Conservation (phyloP, 495 filamentous ascomycete species). For the Penicillium pulvis region DNA sequence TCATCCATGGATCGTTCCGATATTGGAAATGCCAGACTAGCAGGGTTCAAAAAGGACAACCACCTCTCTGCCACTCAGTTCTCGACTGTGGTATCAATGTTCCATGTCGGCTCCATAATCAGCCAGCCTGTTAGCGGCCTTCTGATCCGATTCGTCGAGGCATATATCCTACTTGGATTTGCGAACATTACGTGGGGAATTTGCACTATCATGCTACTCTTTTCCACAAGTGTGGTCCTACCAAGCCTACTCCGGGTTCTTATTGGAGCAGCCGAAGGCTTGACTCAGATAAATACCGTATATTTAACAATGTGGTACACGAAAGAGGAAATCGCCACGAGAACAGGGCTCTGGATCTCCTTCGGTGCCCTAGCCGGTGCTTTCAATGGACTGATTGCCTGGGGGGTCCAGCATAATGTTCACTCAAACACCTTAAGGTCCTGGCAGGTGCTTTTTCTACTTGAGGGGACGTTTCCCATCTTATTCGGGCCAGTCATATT, state of each 20-base stretch:
- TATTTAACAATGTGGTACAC: not conserved
- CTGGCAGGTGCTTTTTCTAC: not conserved
- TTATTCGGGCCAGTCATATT: not conserved
- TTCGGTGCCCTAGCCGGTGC: not conserved
- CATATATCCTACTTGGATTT: not conserved
- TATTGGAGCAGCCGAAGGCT: not conserved
- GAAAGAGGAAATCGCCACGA: not conserved
- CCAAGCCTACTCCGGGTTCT: not conserved
- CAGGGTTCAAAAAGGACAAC: not conserved
- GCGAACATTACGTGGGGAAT: not conserved
- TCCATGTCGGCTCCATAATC: not conserved
- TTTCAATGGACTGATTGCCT: not conserved
- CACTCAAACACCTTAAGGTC: not conserved
- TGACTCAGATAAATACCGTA: not conserved
- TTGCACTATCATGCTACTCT: not conserved
- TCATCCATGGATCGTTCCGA: not conserved
- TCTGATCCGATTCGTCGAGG: not conserved
- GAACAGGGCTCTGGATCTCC: not conserved
- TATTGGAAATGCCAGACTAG: constrained; percentile 1
- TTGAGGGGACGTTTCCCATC: not conserved
- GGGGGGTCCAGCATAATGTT: not conserved
- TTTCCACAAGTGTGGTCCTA: too few species aligned
- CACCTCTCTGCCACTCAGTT: constrained; percentile 1
- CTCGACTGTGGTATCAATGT: not conserved
- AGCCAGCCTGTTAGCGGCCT: not conserved